Base-by-base conservation (phyloP, 2,329 filamentous ascomycete genomes). In the Huntiella savannae region DNA sequence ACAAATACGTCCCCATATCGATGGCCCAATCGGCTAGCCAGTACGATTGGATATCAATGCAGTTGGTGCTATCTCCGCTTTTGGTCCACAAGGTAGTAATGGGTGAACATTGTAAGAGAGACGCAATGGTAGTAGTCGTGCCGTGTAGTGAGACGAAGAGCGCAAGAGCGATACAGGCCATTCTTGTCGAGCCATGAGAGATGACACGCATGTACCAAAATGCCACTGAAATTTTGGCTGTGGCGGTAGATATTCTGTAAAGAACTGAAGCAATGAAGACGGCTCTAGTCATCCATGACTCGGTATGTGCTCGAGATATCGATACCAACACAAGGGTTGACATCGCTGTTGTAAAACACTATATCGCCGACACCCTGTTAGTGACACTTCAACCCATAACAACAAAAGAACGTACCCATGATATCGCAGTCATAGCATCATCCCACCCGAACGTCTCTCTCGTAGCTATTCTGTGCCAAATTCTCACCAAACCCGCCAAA, bases 161-260 rank as follows among this genome's bases (percentile, higher is more conserved):
- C 7, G 34, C n/a, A 5, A 43, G 17, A 13, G 16, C 32, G 22
- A 34, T n/a, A n/a, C 32, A 34, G 7, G 12, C 28, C 4, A 34
- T 19, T 13, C 32, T 13, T 16, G n/a, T 43, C 5, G 38, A 17
- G 38, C 7, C 7, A 12, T 43, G 40, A 33, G 28, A 17, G 17
- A 43, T 34, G 32, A 34, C n/a, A 12, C 40, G 40, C 4, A 43
- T 43, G 34, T 43, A 43, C 11, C 16, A 17, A 12, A 43, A 43
- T 6, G 15, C 33, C 16, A 43, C 34, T 12, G 40, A 43, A 12
- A 43, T 43, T 13, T 43, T 43, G 28, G 32, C 16, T 15, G 12
- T 4, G 7, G 40, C 13, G 13, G 35, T 17, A 5, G 40, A 43
- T 16, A 34, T 12, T 34, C 34, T 43, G 5, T 35, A 33, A 4